A percentile compares a stretch with the other conserved stretches of the same genome.
Evolutionary conservation across 2,329 filamentous ascomycete species (phyloP).

Genomic region (Fusarium sambucinum): DNA sequence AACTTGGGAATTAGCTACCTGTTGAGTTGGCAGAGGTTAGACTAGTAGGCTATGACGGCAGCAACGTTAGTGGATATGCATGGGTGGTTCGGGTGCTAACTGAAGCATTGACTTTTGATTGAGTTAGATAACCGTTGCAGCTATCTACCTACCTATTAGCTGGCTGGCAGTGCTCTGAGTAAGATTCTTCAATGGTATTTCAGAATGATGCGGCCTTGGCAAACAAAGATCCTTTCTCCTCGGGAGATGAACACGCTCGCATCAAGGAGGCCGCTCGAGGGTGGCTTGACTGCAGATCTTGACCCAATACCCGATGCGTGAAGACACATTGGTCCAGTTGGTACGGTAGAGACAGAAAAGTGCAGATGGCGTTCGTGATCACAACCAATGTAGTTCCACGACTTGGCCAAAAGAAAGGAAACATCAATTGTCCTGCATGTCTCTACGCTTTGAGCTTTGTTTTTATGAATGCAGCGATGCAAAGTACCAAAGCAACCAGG

Average conservation of each 20-base stretch:
- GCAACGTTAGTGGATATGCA: conserved; percentile 38
- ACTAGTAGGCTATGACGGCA: conserved; percentile 31
- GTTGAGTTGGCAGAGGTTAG: conserved; percentile 33
- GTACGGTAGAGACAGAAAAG: conserved; percentile 36
- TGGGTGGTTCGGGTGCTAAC: conserved; percentile 25
- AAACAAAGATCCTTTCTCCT: conserved; percentile 14
- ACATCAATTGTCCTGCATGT: conserved; percentile 11
- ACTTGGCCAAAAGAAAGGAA: conserved; percentile 17
- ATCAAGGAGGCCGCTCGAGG: conserved; percentile 25
- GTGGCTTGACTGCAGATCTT: conserved; percentile 33
- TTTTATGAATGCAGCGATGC: background rate
- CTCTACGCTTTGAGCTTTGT: conserved; percentile 6
- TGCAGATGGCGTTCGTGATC: conserved; percentile 35
- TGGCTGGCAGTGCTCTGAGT: conserved; percentile 15
- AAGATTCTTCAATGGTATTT: background rate
- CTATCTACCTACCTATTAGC: conserved; percentile 4
- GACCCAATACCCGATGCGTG: conserved; percentile 21
- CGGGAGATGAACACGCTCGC: conserved; percentile 35
- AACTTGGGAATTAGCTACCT: conserved; percentile 33
- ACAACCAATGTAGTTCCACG: conserved; percentile 29
- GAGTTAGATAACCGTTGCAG: conserved; percentile 30
- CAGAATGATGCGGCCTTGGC: background rate
- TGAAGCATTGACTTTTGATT: conserved; percentile 11
- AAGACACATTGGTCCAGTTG: conserved; percentile 22
- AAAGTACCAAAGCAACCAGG: background rate